Conservation (phyloP, 345 rosid species). For the Orychophragmus violaceus region DNA sequence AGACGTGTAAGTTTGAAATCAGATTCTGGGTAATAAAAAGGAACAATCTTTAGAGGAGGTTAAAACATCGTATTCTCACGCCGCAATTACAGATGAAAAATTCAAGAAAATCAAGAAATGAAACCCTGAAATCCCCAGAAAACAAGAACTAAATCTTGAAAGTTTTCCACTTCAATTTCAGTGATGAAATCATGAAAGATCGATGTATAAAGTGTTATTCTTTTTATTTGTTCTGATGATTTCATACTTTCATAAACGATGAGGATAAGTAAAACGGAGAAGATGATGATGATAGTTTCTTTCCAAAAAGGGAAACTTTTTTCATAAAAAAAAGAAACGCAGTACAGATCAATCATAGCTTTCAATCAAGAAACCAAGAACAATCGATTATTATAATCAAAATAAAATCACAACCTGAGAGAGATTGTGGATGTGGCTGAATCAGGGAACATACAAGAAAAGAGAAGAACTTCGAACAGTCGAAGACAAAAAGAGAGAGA, state of each 20-base stretch:
- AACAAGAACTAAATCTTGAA: too few relatives aligned
- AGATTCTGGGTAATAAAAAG: slow-evolving; percentile 3
- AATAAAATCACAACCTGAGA: not conserved
- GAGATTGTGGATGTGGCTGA: slow-evolving; percentile 32
- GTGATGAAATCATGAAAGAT: slow-evolving; percentile 22
- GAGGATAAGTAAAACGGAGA: not conserved
- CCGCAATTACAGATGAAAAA: not conserved
- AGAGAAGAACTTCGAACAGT: slow-evolving; percentile 31
- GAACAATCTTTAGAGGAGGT: slow-evolving; percentile 2
- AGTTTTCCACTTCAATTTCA: slow-evolving; percentile 12
- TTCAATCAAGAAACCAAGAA: slow-evolving; percentile 23
- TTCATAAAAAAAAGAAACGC: slow-evolving; percentile 9
- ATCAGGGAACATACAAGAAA: slow-evolving; percentile 37
- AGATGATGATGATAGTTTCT: slow-evolving; percentile 1
- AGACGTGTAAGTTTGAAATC: slow-evolving; percentile 26
- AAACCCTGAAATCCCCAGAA: slow-evolving; percentile 1
- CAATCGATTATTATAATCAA: not conserved
- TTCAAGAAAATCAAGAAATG: not conserved
- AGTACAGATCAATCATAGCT: slow-evolving; percentile 38
- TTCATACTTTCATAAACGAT: slow-evolving; percentile 10
- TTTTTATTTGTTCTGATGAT: not conserved
- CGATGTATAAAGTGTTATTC: not conserved
- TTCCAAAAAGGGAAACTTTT: slow-evolving; percentile 6
- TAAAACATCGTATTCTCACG: slow-evolving; percentile 26
- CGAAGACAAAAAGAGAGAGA: slow-evolving; percentile 33